Conservation (phyloP, 306 rosid genomes). For the Glycine tomentella region DNA sequence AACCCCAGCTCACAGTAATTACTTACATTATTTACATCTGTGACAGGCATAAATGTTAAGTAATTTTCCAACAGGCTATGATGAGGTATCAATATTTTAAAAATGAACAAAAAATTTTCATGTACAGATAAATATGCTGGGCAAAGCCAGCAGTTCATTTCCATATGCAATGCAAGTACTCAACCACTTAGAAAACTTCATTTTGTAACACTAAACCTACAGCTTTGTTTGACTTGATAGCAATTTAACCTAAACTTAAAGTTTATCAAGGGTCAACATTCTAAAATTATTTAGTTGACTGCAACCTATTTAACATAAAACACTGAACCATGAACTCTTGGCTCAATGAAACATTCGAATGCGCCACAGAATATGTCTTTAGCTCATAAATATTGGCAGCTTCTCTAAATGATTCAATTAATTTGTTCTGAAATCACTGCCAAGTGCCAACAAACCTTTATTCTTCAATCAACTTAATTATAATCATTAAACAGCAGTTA, state of each 20-base stretch:
- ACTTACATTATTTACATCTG: no score
- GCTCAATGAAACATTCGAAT: background rate
- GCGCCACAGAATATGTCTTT: background rate
- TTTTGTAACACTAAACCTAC: constrained; percentile 16
- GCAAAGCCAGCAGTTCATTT: no score
- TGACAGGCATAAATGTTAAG: no score
- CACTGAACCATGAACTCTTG: background rate
- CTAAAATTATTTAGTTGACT: background rate
- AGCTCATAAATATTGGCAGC: background rate
- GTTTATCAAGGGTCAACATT: background rate
- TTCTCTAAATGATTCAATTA: background rate
- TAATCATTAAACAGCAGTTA: background rate
- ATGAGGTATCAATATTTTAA: no score
- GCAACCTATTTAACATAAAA: background rate
- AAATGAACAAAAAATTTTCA: no score
- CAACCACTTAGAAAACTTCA: no score
- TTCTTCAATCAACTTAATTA: background rate
- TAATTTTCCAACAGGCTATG: no score
- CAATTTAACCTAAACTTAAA: background rate
- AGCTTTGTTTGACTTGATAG: background rate
- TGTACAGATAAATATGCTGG: no score
- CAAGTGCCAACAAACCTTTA: constrained; percentile 12
- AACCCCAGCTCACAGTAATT: background rate
- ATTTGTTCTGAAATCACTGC: background rate
- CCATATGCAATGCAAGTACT: no score